A percentile compares a stretch with the other conserved stretches of the same genome.
These are phyloP conservation scores for Orbilia javanica DNA, from an alignment of 2,329 filamentous ascomycete species.

Conservation along the genomic window DNA sequence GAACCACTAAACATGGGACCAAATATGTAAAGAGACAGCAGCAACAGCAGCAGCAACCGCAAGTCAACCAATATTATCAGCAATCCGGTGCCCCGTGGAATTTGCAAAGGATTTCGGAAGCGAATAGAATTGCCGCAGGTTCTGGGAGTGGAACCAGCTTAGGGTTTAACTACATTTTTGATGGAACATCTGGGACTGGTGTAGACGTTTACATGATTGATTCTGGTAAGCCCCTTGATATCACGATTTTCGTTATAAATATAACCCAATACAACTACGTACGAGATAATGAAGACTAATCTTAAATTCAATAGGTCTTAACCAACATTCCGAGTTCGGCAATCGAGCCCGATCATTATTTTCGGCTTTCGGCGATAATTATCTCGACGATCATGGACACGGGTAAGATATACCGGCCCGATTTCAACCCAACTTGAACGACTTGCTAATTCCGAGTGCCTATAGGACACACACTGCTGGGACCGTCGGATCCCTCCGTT, in stretches of 20 bases:
- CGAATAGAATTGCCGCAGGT: background rate
- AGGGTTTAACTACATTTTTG: slow-evolving; percentile 23
- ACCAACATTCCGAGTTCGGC: slow-evolving; percentile 46
- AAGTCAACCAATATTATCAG: background rate
- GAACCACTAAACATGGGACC: background rate
- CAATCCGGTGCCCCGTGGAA: slow-evolving; percentile 37
- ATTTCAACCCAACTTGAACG: background rate
- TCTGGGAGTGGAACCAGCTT: background rate
- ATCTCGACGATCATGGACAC: slow-evolving; percentile 37
- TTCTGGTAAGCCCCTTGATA: background rate
- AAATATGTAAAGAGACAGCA: slow-evolving; percentile 1
- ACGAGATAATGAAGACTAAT: background rate
- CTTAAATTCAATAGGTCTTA: slow-evolving; percentile 17
- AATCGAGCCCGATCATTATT: slow-evolving; percentile 34
- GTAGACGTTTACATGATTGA: slow-evolving; percentile 56
- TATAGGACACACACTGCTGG: slow-evolving; percentile 42
- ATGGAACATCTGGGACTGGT: slow-evolving; percentile 6
- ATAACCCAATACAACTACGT: background rate
- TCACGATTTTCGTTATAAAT: too few species aligned
- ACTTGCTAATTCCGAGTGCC: background rate
- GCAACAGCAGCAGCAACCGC: background rate
- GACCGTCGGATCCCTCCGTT: slow-evolving; percentile 43
- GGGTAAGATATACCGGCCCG: slow-evolving; percentile 18
- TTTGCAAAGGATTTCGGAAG: slow-evolving; percentile 38
- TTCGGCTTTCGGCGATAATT: slow-evolving; percentile 29